phyloP scores from a whole-genome alignment of 164 flowering plant genomes.

The Berberis vulgaris region DNA sequence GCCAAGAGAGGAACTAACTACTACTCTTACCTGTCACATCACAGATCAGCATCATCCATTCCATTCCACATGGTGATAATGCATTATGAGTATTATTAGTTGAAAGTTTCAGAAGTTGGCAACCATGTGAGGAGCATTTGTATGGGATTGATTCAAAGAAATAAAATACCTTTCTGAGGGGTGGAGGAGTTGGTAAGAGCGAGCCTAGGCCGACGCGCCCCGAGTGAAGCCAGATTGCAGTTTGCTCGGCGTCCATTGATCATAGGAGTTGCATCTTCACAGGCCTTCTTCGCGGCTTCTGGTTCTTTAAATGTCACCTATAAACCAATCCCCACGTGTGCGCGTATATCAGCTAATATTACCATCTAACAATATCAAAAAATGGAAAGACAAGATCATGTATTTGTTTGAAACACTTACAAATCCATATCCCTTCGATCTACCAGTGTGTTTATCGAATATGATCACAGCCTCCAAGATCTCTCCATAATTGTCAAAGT shows the following conservation, averaged over 20 bases:
- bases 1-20: too few relatives aligned
- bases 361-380: not conserved
- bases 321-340: not conserved
- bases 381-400: not conserved
- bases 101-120: not conserved
- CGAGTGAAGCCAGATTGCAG: conserved; percentile 90
- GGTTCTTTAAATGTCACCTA: conserved; percentile 94
- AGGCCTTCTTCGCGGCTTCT: conserved; percentile 84
- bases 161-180: conserved; percentile 21
- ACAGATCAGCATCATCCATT: too few relatives aligned
- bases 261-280: conserved; percentile 76
- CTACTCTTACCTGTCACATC: too few relatives aligned
- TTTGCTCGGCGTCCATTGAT: conserved; percentile 93
- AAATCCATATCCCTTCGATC: conserved; percentile 99
- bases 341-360: conserved; percentile 4
- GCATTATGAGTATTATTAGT: not conserved
- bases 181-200: conserved; percentile 28
- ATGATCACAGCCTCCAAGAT: conserved; percentile 94
- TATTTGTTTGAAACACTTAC: conserved; percentile 31
- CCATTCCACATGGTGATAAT: not conserved
- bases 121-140: not conserved
- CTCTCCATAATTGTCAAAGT: conserved; percentile 82
- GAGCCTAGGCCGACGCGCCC: conserved; percentile 64
- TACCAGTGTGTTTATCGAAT: conserved; percentile 72
- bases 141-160: not conserved